Base-by-base conservation (phyloP, 306 rosid genomes). In the Cucumis hystrix region DNA sequence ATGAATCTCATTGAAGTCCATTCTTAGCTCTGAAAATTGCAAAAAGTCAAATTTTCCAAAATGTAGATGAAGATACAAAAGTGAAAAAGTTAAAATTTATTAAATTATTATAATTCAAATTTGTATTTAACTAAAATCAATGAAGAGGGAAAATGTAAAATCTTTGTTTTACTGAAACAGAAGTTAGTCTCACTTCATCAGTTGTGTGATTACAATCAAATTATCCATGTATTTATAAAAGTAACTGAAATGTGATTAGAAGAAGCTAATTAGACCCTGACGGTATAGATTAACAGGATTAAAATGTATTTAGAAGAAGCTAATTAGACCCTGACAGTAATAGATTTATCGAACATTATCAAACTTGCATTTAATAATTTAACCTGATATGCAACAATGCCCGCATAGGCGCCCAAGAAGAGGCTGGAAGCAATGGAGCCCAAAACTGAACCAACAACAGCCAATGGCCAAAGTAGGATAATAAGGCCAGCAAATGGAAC, bases 401-500 rank as follows among this genome's bases (percentile, higher is more conserved):
- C 99, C 16, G 99, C 96, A 73, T 78, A 96, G 74, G 91, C 87
- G 76, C 99, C 99, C 21, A 89, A 84, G 81, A 92, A 92, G 79
- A 88, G 80, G 79, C 99, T 87, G 20, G 94, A 84, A 41, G 87
- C 37, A 80, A 86, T 67, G 58, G 99, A 92, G 23, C 85, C 94
- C 80, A 92, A 7, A 70, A 91, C 85, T 59, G 96, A 89, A 77
- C 94, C 98, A 64, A 45, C 82, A 82, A 96, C 99, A 43, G 96
- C 99, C 86, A 92, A 83, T 70, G 99, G 99, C 99, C 98, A 96
- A 82, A 96, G 79, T 68, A 96, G 85, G 78, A 96, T 88, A 41
- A 91, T 97, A 82, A 96, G 99, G 77, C 99, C 99, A 0, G 99
- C 99, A 78, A 96, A 87, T 58, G 99, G 99, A 40, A 96, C 98